phyloP scores from a whole-genome alignment of 2,329 filamentous ascomycete species.

The Ceratocystis cubensis region DNA sequence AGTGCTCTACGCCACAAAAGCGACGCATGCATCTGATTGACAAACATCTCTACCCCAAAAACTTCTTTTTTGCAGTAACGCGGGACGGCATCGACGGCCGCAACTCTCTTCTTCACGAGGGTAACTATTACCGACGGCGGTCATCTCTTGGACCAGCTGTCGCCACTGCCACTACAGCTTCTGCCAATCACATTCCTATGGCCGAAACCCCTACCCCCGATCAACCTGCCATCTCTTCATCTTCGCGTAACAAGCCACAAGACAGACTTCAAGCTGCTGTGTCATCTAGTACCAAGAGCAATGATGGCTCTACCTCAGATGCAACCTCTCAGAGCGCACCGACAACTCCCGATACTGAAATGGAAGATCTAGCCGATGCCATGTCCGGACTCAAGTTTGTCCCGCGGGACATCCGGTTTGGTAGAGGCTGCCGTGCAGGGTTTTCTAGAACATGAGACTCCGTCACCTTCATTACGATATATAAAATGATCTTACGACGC shows the following conservation, averaged over 20 bases:
- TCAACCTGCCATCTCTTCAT: neutral
- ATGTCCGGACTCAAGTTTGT: slow-evolving; percentile 64
- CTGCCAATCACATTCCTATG: slow-evolving; percentile 26
- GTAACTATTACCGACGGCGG: slow-evolving; percentile 36
- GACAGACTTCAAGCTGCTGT: neutral
- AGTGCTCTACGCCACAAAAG: slow-evolving; percentile 74
- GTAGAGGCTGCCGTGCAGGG: slow-evolving; percentile 42
- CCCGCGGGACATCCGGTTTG: slow-evolving; percentile 54
- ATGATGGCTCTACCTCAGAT: neutral
- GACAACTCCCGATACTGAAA: slow-evolving; percentile 35
- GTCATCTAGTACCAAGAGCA: neutral
- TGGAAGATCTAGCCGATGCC: slow-evolving; percentile 51
- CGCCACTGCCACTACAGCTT: slow-evolving; percentile 21
- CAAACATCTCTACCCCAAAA: slow-evolving; percentile 82
- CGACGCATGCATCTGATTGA: slow-evolving; percentile 80
- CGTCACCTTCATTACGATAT: neutral
- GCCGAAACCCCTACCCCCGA: slow-evolving; percentile 21
- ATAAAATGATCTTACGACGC: neutral
- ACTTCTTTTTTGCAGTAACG: slow-evolving; percentile 78
- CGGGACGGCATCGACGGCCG: slow-evolving; percentile 82
- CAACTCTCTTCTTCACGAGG: slow-evolving; percentile 61
- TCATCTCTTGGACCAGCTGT: slow-evolving; percentile 31
- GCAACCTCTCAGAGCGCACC: neutral
- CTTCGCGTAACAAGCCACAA: slow-evolving; percentile 8
- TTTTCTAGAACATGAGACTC: slow-evolving; percentile 36